These are phyloP conservation scores for Gossypium thurberi DNA, from an alignment of 345 rosid species.

Conservation along the genomic window DNA sequence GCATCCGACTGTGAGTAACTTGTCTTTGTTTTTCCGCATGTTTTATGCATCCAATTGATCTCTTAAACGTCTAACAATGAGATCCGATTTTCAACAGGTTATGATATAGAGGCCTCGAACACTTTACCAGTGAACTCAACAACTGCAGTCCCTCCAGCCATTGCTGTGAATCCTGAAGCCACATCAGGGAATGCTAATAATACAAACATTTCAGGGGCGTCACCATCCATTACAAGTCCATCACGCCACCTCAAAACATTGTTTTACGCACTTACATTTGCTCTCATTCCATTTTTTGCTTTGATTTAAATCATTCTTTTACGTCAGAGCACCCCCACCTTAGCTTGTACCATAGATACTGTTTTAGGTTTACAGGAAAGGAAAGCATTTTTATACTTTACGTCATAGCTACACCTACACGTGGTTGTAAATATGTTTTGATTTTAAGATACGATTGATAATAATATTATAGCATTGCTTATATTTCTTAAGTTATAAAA, in stretches of 20 bases:
- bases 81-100: constrained; percentile 29
- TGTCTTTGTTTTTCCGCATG: not conserved
- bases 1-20: constrained; percentile 44
- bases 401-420: not conserved
- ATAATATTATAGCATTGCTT: not conserved
- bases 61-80: not conserved
- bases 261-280: constrained; percentile 6
- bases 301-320: constrained; percentile 24
- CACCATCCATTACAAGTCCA: constrained; percentile 15
- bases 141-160: constrained; percentile 42
- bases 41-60: not conserved
- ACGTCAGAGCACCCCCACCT: not conserved
- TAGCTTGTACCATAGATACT: not conserved
- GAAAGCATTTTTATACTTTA: constrained; percentile 10
- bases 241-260: constrained; percentile 15
- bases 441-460: constrained; percentile 1
- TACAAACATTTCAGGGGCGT: constrained; percentile 19
- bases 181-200: constrained; percentile 25
- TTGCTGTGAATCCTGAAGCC: constrained; percentile 59
- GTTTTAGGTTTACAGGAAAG: constrained; percentile 1
- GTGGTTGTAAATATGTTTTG: constrained; percentile 18
- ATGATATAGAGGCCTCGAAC: constrained; percentile 20
- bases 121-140: constrained; percentile 33
- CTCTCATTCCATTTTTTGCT: constrained; percentile 26
- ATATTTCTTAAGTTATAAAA: not conserved